Evolutionary conservation across 148 eudicot genomes (phyloP), one percentile per base, ranked within the genome.

Genomic region (Rhododendron henanense): DNA sequence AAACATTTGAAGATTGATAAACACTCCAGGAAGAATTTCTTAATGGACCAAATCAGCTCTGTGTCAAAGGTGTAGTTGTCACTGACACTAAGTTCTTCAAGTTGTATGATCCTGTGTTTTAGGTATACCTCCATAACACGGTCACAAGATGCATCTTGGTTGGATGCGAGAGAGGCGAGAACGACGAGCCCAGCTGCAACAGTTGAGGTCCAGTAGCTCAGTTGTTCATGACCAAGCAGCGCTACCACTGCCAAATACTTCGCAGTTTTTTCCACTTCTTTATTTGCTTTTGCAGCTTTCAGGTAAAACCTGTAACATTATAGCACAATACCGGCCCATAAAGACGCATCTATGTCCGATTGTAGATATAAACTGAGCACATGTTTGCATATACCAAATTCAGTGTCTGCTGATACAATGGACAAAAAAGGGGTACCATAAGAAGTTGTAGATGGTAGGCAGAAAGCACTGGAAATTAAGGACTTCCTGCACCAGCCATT

Each of bases 401-500:
- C 35, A 84, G 21, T 76, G 61, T 28, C 41, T 71, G 6, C 61
- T 45, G 57, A 61, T 28, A 21, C 48, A 50, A 11, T 73, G 19
- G 57, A 47, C 2, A 33, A 8, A 80, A 63, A 63, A 48, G 87
- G 47, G 50, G 16, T 91, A 97, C 99, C 99, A 93, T 84, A 97
- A 77, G 92, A 97, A 97, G 89, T 93, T 95, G 94, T 93, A 93
- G 86, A 90, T 85, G 45, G 99, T 95, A 59, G 99, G 95, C 63
- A 94, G 88, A 88, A 88, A 85, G 90, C 99, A 97, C 88, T 93
- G 92, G 86, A 93, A 97, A 81, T 93, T 89, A 76, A 97, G 98
- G 88, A 94, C 94, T 85, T 94, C 98, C 89, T 90, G 95, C 85
- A 97, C 93, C 88, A 97, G 87, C 99, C 99, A 95, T 91, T 97